Percentiles rank a stretch among this genome's conserved stretches.
Evolutionary conservation across 2,329 filamentous ascomycete genomes (phyloP).

Genomic region (Sporothrix dimorphospora): DNA sequence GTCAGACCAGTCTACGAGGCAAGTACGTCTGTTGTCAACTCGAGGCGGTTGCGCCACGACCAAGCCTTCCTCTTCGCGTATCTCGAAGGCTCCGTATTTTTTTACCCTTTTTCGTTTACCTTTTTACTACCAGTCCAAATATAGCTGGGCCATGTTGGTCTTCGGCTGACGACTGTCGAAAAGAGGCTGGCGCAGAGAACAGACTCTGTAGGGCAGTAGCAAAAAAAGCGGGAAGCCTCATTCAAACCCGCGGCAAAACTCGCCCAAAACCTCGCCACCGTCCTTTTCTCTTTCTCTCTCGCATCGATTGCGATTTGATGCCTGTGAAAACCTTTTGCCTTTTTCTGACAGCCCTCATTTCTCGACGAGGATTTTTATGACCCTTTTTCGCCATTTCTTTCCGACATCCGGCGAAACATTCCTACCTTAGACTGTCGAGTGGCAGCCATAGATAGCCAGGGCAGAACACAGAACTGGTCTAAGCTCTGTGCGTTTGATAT

Average conservation of each 20-base stretch:
- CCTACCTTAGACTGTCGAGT: neutral
- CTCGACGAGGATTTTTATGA: neutral
- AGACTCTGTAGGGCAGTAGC: neutral
- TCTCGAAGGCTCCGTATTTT: neutral
- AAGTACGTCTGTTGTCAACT: neutral
- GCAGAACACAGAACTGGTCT: neutral
- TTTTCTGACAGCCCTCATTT: too few species aligned
- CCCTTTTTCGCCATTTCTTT: neutral
- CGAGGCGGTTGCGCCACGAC: neutral
- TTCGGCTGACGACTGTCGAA: neutral
- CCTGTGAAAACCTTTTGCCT: too few species aligned
- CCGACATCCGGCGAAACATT: slow-evolving; percentile 9
- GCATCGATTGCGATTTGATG: neutral
- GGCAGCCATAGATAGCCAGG: neutral
- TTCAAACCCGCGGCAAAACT: neutral
- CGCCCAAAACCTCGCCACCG: slow-evolving; percentile 5
- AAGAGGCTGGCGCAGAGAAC: neutral
- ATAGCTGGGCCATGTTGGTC: neutral
- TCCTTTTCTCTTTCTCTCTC: neutral
- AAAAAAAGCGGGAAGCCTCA: slow-evolving; percentile 3
- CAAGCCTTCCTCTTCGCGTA: neutral
- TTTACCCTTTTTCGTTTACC: neutral
- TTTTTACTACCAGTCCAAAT: neutral
- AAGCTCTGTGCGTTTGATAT: neutral
- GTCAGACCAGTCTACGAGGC: neutral